A percentile compares a stretch with the other conserved stretches of the same genome.
These are phyloP conservation scores for Arctium minus DNA, from an alignment of 129 eudicot genomes.

Conservation along the genomic window DNA sequence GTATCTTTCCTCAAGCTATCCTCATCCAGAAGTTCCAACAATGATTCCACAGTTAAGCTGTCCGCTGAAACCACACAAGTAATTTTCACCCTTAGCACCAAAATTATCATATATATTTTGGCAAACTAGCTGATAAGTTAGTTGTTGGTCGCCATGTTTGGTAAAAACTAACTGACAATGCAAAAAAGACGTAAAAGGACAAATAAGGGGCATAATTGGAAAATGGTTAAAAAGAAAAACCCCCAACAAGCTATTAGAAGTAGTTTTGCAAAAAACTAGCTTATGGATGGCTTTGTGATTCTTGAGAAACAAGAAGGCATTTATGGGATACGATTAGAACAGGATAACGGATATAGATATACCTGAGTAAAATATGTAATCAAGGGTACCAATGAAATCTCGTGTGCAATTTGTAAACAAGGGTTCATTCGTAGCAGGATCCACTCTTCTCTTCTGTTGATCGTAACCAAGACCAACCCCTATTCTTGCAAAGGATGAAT, in stretches of 20 bases:
- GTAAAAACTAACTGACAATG: too few relatives aligned
- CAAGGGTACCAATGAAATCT: conserved; percentile 62
- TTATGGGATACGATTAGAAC: too few relatives aligned
- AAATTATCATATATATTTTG: too few relatives aligned
- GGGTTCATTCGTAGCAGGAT: conserved; percentile 56
- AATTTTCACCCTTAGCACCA: background rate
- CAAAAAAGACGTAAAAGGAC: too few relatives aligned
- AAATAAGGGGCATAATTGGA: too few relatives aligned
- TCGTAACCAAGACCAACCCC: conserved; percentile 41
- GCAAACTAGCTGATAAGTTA: too few relatives aligned
- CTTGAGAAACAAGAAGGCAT: too few relatives aligned
- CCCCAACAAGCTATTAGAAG: too few relatives aligned
- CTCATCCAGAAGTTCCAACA: conserved; percentile 70
- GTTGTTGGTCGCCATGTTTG: too few relatives aligned
- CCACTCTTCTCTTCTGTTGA: conserved; percentile 26
- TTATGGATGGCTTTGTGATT: too few relatives aligned
- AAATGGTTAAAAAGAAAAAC: too few relatives aligned
- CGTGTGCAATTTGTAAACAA: conserved; percentile 61
- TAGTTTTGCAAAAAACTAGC: too few relatives aligned
- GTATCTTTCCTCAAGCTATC: conserved; percentile 68
- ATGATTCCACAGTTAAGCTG: conserved; percentile 52
- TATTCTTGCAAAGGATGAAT: conserved; percentile 59
- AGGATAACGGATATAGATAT: background rate
- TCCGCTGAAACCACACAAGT: conserved; percentile 47
- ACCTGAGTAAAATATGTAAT: conserved; percentile 77